Percentiles rank a stretch among this genome's conserved stretches.
These are phyloP conservation scores for Amauroascus niger DNA, from an alignment of 2,329 filamentous ascomycete genomes.

Conservation along the genomic window DNA sequence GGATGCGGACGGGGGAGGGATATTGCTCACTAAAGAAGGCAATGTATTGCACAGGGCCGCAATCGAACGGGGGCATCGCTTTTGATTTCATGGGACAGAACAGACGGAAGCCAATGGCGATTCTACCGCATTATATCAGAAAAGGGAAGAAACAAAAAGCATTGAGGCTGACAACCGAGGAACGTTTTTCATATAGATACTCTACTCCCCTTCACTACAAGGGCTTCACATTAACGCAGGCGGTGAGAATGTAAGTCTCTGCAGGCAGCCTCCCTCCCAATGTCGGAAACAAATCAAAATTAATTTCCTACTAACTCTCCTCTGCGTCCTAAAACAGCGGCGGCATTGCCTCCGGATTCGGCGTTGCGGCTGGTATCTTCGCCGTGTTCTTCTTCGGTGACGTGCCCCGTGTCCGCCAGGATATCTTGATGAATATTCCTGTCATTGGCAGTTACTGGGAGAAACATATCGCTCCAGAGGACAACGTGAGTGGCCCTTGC, in stretches of 20 bases:
- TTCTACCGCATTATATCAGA: neutral
- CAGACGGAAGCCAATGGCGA: no score
- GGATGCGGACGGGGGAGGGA: no score
- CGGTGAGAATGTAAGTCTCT: constrained; percentile 39
- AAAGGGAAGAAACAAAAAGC: neutral
- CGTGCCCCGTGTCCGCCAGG: constrained; percentile 51
- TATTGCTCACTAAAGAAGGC: no score
- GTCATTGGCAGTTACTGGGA: constrained; percentile 49
- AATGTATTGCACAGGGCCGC: no score
- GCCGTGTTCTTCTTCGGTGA: constrained; percentile 57
- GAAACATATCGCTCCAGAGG: constrained; percentile 51
- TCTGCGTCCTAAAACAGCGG: constrained; percentile 33
- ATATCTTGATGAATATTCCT: constrained; percentile 53
- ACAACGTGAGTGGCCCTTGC: constrained; percentile 45
- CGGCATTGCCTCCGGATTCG: constrained; percentile 46
- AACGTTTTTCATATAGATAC: constrained; percentile 34
- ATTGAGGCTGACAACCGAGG: neutral
- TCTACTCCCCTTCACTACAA: constrained; percentile 40
- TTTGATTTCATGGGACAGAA: no score
- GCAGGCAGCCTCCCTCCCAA: neutral
- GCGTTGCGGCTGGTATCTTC: constrained; percentile 48
- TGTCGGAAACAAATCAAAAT: neutral
- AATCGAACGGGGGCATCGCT: no score
- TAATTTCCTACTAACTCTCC: no score
- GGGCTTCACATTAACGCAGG: constrained; percentile 39